These are phyloP conservation scores for Zygosaccharomyces bailii DNA, from an alignment of 805 yeast genomes.

Conservation along the genomic window DNA sequence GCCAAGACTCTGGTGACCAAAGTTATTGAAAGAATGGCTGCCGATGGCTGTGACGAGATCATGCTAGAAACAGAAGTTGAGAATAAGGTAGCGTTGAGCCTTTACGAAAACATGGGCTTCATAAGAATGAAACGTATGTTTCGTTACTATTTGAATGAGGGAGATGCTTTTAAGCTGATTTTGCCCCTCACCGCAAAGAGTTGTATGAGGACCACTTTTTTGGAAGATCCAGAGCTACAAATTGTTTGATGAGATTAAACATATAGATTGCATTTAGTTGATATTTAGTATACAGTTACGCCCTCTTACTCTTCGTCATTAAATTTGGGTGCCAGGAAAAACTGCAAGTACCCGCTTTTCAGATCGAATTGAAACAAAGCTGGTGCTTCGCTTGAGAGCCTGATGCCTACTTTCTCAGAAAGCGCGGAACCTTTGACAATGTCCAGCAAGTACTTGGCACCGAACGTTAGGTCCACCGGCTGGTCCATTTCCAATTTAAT, in stretches of 20 bases:
- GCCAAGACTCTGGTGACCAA: constrained; percentile 67
- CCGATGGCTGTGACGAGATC: constrained; percentile 77
- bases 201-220: constrained; percentile 52
- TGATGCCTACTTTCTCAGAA: constrained; percentile 72
- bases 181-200: constrained; percentile 70
- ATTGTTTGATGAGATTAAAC: constrained; percentile 2
- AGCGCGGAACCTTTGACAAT: constrained; percentile 87
- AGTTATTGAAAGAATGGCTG: constrained; percentile 62
- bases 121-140: constrained; percentile 69
- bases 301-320: constrained; percentile 71
- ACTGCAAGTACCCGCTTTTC: constrained; percentile 83
- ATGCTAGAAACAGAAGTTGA: constrained; percentile 88
- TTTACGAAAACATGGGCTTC: constrained; percentile 77
- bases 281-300: background rate
- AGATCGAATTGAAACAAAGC: constrained; percentile 90
- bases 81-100: constrained; percentile 62
- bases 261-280: background rate
- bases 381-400: constrained; percentile 87
- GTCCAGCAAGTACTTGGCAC: constrained; percentile 85
- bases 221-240: constrained; percentile 24
- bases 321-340: constrained; percentile 96
- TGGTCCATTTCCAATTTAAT: constrained; percentile 74
- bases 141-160: constrained; percentile 85
- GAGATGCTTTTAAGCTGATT: constrained; percentile 86
- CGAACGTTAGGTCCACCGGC: constrained; percentile 86